Evolutionary conservation across 345 rosid species (phyloP).

Genomic region (Eucalyptus microcorys): DNA sequence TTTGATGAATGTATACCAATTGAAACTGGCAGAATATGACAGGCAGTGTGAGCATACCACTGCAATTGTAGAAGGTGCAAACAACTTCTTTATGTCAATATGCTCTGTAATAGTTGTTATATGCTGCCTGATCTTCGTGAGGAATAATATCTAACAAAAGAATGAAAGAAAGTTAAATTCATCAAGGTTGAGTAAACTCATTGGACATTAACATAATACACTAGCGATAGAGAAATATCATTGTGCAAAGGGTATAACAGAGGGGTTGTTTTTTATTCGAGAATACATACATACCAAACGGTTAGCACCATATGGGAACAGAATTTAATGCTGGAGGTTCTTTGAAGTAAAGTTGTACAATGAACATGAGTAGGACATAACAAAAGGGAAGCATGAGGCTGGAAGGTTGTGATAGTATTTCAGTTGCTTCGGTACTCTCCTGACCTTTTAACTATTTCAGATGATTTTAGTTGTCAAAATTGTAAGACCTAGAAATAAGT

Average conservation of each 20-base stretch:
- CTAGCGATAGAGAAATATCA: neutral
- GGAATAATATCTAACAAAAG: neutral
- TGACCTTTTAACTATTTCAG: neutral
- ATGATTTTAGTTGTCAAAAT: neutral
- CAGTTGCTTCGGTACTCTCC: neutral
- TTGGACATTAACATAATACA: neutral
- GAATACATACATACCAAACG: neutral
- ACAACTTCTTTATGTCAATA: neutral
- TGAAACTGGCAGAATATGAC: neutral
- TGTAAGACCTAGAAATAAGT: too few species aligned
- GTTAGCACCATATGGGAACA: neutral
- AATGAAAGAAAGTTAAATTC: neutral
- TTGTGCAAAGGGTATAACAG: neutral
- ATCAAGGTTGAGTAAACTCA: neutral
- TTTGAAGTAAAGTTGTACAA: neutral
- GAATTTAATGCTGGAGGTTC: neutral
- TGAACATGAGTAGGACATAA: neutral
- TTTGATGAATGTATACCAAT: neutral
- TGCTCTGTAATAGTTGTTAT: neutral
- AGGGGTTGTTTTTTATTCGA: neutral
- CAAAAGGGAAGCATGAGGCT: neutral
- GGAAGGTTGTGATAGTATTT: neutral
- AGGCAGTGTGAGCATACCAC: neutral
- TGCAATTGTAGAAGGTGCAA: neutral
- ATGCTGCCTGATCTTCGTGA: neutral